Conservation (phyloP, 2,329 filamentous ascomycete species). For the Neonectria magnoliae region DNA sequence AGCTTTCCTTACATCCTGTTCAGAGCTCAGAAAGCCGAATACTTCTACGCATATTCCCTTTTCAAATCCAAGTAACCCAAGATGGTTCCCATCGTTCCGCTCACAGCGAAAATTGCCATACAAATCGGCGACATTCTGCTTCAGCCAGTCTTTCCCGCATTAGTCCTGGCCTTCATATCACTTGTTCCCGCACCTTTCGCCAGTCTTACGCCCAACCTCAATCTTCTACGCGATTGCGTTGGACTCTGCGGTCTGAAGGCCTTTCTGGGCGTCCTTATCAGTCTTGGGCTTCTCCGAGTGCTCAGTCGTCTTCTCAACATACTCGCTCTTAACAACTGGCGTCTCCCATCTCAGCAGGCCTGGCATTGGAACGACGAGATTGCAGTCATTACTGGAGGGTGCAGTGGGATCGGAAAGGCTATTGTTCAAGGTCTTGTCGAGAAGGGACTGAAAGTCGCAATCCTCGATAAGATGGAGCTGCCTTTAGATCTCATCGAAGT, state of each 20-base stretch:
- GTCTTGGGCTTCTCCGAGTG: background rate
- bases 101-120: background rate
- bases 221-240: background rate
- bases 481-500: background rate
- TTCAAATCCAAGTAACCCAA: background rate
- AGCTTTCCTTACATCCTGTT: too few species aligned
- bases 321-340: conserved; percentile 1
- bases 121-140: background rate
- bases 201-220: background rate
- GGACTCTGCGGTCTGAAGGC: background rate
- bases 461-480: background rate
- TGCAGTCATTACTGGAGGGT: background rate
- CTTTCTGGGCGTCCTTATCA: background rate
- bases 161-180: background rate
- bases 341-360: background rate
- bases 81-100: background rate
- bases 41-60: too few species aligned
- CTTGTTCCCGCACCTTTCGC: background rate
- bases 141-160: background rate
- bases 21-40: too few species aligned
- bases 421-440: background rate
- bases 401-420: conserved; percentile 2
- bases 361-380: background rate
- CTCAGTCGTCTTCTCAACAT: background rate
- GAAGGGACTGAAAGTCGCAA: background rate